Conservation (phyloP, 495 filamentous ascomycete genomes). For the Penicillium bovifimosum region DNA sequence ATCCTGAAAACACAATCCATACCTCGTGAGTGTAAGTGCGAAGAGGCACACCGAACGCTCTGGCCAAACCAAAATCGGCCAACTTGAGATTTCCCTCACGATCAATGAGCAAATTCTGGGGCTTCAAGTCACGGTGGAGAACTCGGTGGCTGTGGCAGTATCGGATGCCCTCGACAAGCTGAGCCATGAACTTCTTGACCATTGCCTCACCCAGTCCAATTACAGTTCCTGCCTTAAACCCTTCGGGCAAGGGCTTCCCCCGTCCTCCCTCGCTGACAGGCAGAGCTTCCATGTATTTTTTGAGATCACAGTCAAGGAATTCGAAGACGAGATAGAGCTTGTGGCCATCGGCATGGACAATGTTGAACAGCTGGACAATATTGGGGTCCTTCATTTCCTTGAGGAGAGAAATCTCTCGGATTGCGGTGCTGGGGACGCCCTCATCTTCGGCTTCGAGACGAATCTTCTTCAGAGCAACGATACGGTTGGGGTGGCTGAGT, state of each 20-base stretch:
- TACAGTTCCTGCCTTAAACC: conserved; percentile 57
- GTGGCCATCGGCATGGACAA: conserved; percentile 93
- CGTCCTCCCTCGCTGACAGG: conserved; percentile 85
- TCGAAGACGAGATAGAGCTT: conserved; percentile 95
- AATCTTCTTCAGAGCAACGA: conserved; percentile 97
- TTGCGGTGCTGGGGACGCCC: conserved; percentile 92
- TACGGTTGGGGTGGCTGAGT: conserved; percentile 66
- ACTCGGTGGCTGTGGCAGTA: conserved; percentile 97
- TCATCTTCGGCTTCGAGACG: conserved; percentile 96
- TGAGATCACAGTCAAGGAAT: conserved; percentile 88
- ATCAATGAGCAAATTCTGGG: conserved; percentile 94
- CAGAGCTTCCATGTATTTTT: conserved; percentile 98
- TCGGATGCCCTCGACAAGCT: conserved; percentile 82
- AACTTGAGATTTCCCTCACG: conserved; percentile 94
- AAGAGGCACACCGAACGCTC: conserved; percentile 93
- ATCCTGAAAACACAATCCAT: conserved; percentile 1
- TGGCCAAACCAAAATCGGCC: conserved; percentile 93
- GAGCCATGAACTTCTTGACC: conserved; percentile 97
- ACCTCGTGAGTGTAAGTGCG: conserved; percentile 97
- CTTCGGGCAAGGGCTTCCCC: conserved; percentile 82
- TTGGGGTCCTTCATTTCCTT: conserved; percentile 97
- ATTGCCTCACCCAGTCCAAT: conserved; percentile 83
- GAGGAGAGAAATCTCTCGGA: conserved; percentile 91
- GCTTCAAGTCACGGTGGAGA: conserved; percentile 94
- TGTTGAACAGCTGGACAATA: conserved; percentile 87